These are phyloP conservation scores for Funneliformis caledonium DNA, from an alignment of 371 early-diverging fungal genomes.

Conservation along the genomic window DNA sequence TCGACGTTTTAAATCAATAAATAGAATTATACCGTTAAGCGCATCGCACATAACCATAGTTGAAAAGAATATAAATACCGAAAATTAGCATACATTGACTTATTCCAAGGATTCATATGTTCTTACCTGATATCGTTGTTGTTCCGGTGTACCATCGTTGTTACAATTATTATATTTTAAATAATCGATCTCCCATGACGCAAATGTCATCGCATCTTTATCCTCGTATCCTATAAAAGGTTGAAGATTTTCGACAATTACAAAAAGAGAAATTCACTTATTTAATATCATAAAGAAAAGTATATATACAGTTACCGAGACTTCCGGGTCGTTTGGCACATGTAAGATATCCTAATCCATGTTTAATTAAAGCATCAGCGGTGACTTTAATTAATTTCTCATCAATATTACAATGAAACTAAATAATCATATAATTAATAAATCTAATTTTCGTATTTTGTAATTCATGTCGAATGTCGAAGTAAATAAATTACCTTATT, in stretches of 20 bases:
- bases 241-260: too few species aligned
- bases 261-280: too few species aligned
- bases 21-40: conserved; percentile 43
- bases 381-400: conserved; percentile 41
- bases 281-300: background rate
- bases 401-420: conserved; percentile 44
- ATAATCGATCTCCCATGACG: conserved; percentile 54
- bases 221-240: conserved; percentile 45
- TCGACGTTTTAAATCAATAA: background rate
- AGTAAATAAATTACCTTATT: background rate
- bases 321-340: conserved; percentile 41
- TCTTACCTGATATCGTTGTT: conserved; percentile 24
- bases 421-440: background rate
- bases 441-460: background rate
- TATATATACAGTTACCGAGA: conserved; percentile 2
- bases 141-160: conserved; percentile 38
- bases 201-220: conserved; percentile 50
- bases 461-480: too few species aligned
- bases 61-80: background rate
- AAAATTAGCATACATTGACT: background rate
- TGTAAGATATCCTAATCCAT: conserved; percentile 41
- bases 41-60: conserved; percentile 48
- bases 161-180: conserved; percentile 57
- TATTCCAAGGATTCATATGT: background rate
- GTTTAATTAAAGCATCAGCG: conserved; percentile 40